Conservation (phyloP, 805 yeast species). For the Kluyveromyces siamensis region DNA sequence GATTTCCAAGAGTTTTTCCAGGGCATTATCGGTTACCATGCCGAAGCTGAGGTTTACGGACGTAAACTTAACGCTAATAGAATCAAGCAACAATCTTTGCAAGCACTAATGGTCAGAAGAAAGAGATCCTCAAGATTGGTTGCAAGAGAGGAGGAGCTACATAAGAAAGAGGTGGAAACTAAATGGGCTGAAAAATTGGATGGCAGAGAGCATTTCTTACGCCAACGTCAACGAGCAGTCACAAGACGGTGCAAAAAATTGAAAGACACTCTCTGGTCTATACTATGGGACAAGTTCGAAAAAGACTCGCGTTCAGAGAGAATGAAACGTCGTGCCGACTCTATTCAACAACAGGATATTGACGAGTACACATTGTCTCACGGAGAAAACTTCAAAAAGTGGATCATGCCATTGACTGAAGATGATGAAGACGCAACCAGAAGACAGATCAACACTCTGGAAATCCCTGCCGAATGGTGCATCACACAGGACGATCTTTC, state of each 20-base stretch:
- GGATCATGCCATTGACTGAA: constrained; percentile 1
- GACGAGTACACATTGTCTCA: constrained; percentile 9
- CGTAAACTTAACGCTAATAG: constrained; percentile 31
- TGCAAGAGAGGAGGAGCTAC: constrained; percentile 54
- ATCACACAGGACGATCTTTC: constrained; percentile 20
- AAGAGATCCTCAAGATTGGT: constrained; percentile 69
- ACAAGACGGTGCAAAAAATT: constrained; percentile 18
- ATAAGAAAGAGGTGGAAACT: constrained; percentile 37
- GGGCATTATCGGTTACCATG: constrained; percentile 10
- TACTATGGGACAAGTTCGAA: constrained; percentile 24
- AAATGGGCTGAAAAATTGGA: constrained; percentile 29
- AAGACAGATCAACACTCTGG: constrained; percentile 9
- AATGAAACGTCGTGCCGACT: constrained; percentile 8
- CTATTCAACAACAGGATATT: background rate
- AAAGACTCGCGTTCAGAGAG: constrained; percentile 18
- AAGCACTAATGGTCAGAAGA: constrained; percentile 53
- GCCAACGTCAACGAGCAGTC: constrained; percentile 17
- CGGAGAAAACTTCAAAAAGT: constrained; percentile 9
- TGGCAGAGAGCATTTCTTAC: constrained; percentile 21
- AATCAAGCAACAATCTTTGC: constrained; percentile 56
- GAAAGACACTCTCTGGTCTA: constrained; percentile 23
- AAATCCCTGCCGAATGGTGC: constrained; percentile 23
- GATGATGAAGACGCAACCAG: background rate
- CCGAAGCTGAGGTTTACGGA: constrained; percentile 20
- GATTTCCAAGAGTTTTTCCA: constrained; percentile 11